Conservation (phyloP, 495 filamentous ascomycete genomes). For the Aspergillus cavernicola region DNA sequence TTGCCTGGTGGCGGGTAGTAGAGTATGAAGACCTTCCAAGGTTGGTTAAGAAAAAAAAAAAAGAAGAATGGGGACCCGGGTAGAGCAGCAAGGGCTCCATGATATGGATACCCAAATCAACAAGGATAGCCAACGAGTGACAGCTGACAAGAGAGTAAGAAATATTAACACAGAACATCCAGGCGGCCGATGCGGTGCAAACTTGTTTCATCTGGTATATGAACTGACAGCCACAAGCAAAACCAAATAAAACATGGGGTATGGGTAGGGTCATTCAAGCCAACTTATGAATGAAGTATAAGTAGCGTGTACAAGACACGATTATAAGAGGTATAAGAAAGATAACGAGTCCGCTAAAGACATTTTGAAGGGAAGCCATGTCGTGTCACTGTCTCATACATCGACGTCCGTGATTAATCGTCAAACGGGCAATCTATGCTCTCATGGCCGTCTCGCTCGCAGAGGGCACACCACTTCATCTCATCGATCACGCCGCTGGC, state of each 20-base stretch:
- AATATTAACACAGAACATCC: conserved; percentile 13
- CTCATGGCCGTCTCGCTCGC: conserved; percentile 92
- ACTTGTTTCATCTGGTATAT: conserved; percentile 7
- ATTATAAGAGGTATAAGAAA: conserved; percentile 17
- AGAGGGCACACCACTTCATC: conserved; percentile 94
- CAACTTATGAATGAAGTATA: conserved; percentile 4
- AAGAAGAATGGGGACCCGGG: conserved; percentile 5
- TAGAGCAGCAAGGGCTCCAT: not conserved
- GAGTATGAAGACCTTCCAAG: not conserved
- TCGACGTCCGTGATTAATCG: conserved; percentile 54
- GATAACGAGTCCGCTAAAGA: conserved; percentile 11
- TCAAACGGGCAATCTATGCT: conserved; percentile 95
- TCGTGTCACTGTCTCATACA: conserved; percentile 17
- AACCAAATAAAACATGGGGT: conserved; percentile 3
- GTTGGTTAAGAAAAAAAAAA: not conserved
- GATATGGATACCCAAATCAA: conserved; percentile 1
- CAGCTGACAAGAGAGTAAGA: conserved; percentile 13
- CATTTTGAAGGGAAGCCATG: conserved; percentile 11
- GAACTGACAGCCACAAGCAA: not conserved
- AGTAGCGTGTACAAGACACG: conserved; percentile 3
- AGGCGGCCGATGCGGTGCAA: conserved; percentile 2
- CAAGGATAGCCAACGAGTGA: conserved; percentile 13
- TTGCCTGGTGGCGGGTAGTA: conserved; percentile 13
- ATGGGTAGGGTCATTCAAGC: conserved; percentile 8
- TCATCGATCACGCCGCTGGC: conserved; percentile 73